Conservation (phyloP, 2,329 filamentous ascomycete genomes). For the Colletotrichum melonis region DNA sequence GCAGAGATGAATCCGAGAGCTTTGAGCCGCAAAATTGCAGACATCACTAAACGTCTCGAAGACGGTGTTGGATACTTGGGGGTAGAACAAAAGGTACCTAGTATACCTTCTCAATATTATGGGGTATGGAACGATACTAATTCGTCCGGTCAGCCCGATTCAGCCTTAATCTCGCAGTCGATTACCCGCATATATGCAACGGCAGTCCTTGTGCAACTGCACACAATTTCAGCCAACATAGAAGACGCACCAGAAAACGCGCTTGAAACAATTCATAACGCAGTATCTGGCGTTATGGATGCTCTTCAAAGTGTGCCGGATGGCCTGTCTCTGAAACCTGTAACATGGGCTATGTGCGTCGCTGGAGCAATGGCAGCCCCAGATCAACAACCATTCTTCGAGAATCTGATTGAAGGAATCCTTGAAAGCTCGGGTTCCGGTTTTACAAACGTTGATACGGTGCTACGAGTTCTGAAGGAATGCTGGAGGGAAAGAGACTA, state of each 20-base stretch:
- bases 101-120: not conserved
- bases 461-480: constrained; percentile 9
- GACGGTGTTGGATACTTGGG: not conserved
- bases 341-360: constrained; percentile 26
- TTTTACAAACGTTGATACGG: constrained; percentile 28
- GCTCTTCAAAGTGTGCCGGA: constrained; percentile 4
- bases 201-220: constrained; percentile 6
- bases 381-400: constrained; percentile 18
- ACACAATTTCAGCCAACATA: not conserved
- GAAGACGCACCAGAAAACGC: not conserved
- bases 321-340: constrained; percentile 3
- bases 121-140: not conserved
- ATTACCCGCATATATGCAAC: constrained; percentile 29
- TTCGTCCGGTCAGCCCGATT: not conserved
- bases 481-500: constrained; percentile 1
- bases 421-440: constrained; percentile 4
- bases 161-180: not conserved
- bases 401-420: constrained; percentile 6
- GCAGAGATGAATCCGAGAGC: not conserved
- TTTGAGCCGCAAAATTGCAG: not conserved
- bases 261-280: not conserved
- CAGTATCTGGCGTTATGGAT: constrained; percentile 11
- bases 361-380: constrained; percentile 20
- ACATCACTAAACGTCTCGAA: not conserved
- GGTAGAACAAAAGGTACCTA: not conserved